Evolutionary conservation across 2,329 filamentous ascomycete species (phyloP).

Genomic region (Ramularia endophylla): DNA sequence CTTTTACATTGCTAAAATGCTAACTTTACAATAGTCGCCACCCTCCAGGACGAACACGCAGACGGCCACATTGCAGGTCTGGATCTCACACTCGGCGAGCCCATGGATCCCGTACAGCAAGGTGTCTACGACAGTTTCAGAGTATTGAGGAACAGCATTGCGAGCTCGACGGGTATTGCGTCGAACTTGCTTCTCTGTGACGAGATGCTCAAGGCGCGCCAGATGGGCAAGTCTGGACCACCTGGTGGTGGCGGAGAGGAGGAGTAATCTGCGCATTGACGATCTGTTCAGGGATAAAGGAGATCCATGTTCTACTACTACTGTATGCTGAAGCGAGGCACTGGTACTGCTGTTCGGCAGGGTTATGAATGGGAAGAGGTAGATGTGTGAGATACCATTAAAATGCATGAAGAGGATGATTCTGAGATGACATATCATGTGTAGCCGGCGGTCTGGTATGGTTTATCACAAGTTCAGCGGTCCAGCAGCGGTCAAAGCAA

Average conservation of each 20-base stretch:
- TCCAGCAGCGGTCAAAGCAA: too few species aligned
- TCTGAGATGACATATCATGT: too few species aligned
- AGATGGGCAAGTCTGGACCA: conserved; percentile 60
- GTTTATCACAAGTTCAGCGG: too few species aligned
- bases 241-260: conserved; percentile 23
- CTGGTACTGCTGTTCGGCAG: too few species aligned
- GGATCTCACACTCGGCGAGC: conserved; percentile 77
- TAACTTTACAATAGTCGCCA: conserved; percentile 65
- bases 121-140: conserved; percentile 96
- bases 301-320: too few species aligned
- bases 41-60: conserved; percentile 75
- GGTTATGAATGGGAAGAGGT: too few species aligned
- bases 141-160: conserved; percentile 86
- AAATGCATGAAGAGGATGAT: too few species aligned
- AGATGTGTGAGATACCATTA: too few species aligned
- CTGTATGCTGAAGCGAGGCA: too few species aligned
- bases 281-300: too few species aligned
- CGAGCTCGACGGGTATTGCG: conserved; percentile 90
- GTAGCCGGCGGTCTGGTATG: too few species aligned
- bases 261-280: too few species aligned
- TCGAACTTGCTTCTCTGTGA: conserved; percentile 94
- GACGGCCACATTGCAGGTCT: conserved; percentile 84
- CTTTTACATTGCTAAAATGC: conserved; percentile 9
- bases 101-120: conserved; percentile 90
- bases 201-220: conserved; percentile 92